Percentiles rank a stretch among this genome's conserved stretches.
phyloP scores from a whole-genome alignment of 2,329 filamentous ascomycete species.

The Alternaria triticina region DNA sequence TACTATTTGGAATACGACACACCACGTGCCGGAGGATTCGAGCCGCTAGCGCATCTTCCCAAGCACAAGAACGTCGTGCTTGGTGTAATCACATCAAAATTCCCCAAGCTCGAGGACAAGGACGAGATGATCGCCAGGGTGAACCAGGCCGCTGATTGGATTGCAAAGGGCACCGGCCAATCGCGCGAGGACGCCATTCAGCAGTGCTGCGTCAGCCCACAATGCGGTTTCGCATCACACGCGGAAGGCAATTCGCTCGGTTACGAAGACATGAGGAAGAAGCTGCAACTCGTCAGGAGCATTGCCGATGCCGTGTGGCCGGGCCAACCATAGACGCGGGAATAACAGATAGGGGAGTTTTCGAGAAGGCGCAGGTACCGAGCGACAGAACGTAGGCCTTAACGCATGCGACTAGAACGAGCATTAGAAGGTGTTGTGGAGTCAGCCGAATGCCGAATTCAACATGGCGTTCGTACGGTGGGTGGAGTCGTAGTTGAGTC shows the following conservation, averaged over 20 bases:
- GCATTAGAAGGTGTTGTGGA: conserved; percentile 11
- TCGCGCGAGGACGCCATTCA: conserved; percentile 71
- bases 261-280: conserved; percentile 74
- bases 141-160: conserved; percentile 64
- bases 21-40: conserved; percentile 56
- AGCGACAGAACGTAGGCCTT: neutral
- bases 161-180: conserved; percentile 71
- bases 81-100: conserved; percentile 56
- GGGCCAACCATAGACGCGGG: conserved; percentile 52
- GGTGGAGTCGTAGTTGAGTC: conserved; percentile 2
- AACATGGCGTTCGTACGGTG: conserved; percentile 30
- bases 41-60: conserved; percentile 53
- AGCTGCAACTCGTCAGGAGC: conserved; percentile 72
- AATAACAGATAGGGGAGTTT: neutral
- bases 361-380: neutral
- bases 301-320: conserved; percentile 78
- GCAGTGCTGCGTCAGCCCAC: conserved; percentile 58
- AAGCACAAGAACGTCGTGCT: conserved; percentile 57
- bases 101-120: conserved; percentile 54
- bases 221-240: conserved; percentile 66
- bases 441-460: conserved; percentile 28
- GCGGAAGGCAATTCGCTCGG: conserved; percentile 73
- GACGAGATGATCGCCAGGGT: conserved; percentile 56
- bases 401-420: neutral
- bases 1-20: conserved; percentile 56